phyloP scores from a whole-genome alignment of 2,329 filamentous ascomycete species.

The Tothia fuscella region DNA sequence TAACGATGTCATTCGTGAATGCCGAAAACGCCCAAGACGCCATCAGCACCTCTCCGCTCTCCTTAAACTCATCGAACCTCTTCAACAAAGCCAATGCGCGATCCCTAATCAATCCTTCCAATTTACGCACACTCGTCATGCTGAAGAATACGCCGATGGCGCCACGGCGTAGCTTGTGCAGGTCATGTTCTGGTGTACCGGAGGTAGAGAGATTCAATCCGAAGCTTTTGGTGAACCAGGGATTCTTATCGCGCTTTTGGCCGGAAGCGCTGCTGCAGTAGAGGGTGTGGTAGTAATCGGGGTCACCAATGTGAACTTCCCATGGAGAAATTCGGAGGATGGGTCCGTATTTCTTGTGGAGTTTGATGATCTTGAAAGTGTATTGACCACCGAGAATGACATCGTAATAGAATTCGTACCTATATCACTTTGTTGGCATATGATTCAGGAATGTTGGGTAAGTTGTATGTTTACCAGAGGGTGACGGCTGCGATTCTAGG shows the following conservation, averaged over 20 bases:
- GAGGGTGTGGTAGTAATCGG: slow-evolving; percentile 17
- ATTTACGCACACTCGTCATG: slow-evolving; percentile 13
- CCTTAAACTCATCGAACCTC: not conserved
- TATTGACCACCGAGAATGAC: slow-evolving; percentile 17
- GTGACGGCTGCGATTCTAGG: slow-evolving; percentile 10
- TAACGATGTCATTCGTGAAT: slow-evolving; percentile 4
- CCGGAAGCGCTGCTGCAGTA: slow-evolving; percentile 16
- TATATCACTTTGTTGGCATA: slow-evolving; percentile 12
- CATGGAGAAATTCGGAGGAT: slow-evolving; percentile 17
- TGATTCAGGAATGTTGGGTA: not conserved
- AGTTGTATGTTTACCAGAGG: slow-evolving; percentile 10
- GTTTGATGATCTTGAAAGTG: slow-evolving; percentile 17
- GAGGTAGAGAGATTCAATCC: not conserved
- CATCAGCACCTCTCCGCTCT: slow-evolving; percentile 4
- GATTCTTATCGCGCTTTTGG: slow-evolving; percentile 4
- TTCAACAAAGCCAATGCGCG: not conserved
- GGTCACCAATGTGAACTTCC: slow-evolving; percentile 15
- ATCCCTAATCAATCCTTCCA: slow-evolving; percentile 16
- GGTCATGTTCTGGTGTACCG: slow-evolving; percentile 15
- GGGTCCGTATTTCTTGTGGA: slow-evolving; percentile 19
- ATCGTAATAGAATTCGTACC: slow-evolving; percentile 21
- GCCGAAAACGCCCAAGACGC: slow-evolving; percentile 2
- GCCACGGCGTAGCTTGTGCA: slow-evolving; percentile 21
- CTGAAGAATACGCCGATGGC: slow-evolving; percentile 27
- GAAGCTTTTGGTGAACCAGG: slow-evolving; percentile 4